Percentiles rank a stretch among this genome's conserved stretches.
phyloP scores from a whole-genome alignment of 2,329 filamentous ascomycete genomes.

The Venturia nashicola region DNA sequence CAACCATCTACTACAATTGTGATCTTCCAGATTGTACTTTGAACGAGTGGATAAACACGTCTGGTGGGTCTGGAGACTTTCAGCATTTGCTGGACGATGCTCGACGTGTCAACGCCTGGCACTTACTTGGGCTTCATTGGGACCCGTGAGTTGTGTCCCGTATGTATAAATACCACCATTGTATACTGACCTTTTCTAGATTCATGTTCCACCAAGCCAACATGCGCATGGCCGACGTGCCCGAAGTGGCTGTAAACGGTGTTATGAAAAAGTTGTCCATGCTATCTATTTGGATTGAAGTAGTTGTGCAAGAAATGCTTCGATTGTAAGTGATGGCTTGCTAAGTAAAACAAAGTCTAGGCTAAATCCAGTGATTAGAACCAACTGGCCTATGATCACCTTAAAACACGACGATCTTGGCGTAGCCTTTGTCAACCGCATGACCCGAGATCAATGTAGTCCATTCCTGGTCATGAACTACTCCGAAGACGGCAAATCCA shows the following conservation, averaged over 20 bases:
- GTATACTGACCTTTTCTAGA: constrained; percentile 4
- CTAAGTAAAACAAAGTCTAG: neutral
- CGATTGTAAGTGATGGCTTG: constrained; percentile 26
- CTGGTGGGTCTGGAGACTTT: constrained; percentile 41
- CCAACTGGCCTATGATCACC: constrained; percentile 40
- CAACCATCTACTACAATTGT: constrained; percentile 54
- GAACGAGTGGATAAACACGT: constrained; percentile 49
- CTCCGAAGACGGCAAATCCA: constrained; percentile 29
- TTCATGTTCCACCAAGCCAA: constrained; percentile 58
- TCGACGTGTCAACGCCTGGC: constrained; percentile 40
- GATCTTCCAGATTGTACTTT: constrained; percentile 43
- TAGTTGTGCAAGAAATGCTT: constrained; percentile 39
- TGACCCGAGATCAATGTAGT: constrained; percentile 40
- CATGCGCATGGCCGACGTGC: constrained; percentile 36
- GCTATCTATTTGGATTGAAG: constrained; percentile 46
- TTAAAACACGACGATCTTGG: constrained; percentile 45
- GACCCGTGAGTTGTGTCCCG: constrained; percentile 26
- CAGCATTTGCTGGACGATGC: constrained; percentile 39
- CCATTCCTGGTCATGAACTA: constrained; percentile 37
- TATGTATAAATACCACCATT: neutral
- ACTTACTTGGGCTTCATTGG: constrained; percentile 43
- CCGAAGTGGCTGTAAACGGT: constrained; percentile 36
- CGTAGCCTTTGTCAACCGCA: constrained; percentile 38
- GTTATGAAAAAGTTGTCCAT: constrained; percentile 36
- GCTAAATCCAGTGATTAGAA: constrained; percentile 13